A percentile compares a stretch with the other conserved stretches of the same genome.
phyloP scores from a whole-genome alignment of 176 grass and related monocot species.

The Puccinellia tenuiflora region DNA sequence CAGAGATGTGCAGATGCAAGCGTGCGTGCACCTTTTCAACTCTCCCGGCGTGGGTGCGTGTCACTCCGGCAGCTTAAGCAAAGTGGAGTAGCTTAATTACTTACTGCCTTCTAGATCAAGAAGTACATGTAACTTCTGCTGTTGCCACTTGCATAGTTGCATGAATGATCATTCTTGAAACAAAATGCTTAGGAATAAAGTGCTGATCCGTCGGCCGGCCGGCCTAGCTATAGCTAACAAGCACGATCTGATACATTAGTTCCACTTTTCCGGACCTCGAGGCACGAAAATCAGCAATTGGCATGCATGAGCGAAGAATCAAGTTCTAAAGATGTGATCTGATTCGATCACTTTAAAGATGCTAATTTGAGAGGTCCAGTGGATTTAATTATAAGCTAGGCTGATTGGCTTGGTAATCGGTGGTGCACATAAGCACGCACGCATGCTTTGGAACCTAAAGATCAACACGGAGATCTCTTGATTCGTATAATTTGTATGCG shows the following conservation, averaged over 20 bases:
- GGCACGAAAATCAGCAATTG: not conserved
- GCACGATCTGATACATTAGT: not conserved
- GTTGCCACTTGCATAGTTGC: not conserved
- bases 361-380: constrained; percentile 5
- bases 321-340: not conserved
- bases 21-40: constrained; percentile 24
- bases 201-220: not conserved
- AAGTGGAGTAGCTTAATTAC: not conserved
- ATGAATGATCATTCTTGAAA: not conserved
- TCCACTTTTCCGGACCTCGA: constrained; percentile 12
- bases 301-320: not conserved
- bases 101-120: not conserved
- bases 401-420: not conserved
- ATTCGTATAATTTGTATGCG: not conserved
- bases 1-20: not conserved
- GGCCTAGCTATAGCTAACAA: constrained; percentile 3
- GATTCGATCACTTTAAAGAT: constrained; percentile 3
- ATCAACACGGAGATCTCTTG: not conserved
- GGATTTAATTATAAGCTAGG: not conserved
- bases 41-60: too few relatives aligned
- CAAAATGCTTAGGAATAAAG: constrained; percentile 10
- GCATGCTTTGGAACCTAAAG: not conserved
- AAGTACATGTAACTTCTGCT: not conserved
- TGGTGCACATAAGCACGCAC: not conserved
- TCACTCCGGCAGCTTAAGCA: too few relatives aligned